These are phyloP conservation scores for Penicillium dipodomyicola DNA, from an alignment of 495 filamentous ascomycete species.

Conservation along the genomic window DNA sequence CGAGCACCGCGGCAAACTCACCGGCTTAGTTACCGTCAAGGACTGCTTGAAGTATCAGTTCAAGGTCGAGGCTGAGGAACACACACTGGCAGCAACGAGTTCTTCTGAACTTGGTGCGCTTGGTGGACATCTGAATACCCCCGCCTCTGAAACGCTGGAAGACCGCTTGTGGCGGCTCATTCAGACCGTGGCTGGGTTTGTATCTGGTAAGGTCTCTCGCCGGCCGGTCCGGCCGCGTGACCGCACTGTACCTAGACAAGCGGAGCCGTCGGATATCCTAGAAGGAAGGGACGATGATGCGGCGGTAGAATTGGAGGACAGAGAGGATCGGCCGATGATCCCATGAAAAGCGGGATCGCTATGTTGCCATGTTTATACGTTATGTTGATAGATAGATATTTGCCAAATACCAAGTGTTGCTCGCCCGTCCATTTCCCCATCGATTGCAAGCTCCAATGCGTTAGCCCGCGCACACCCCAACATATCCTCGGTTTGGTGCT, in stretches of 20 bases:
- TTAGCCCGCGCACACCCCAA: too few species aligned
- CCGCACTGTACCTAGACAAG: constrained; percentile 50
- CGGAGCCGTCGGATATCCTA: constrained; percentile 50
- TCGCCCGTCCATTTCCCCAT: not conserved
- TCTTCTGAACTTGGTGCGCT: constrained; percentile 41
- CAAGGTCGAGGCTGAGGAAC: constrained; percentile 88
- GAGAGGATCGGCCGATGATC: constrained; percentile 26
- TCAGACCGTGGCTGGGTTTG: constrained; percentile 42
- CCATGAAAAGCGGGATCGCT: not conserved
- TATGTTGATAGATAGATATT: constrained; percentile 6
- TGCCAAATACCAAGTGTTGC: not conserved
- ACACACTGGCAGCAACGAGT: constrained; percentile 51
- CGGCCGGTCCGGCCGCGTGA: constrained; percentile 28
- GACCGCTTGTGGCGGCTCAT: constrained; percentile 70
- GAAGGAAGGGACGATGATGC: constrained; percentile 67
- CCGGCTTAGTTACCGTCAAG: constrained; percentile 90
- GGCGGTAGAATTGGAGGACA: constrained; percentile 61
- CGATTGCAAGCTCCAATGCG: not conserved
- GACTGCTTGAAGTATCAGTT: constrained; percentile 98
- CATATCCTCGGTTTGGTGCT: too few species aligned
- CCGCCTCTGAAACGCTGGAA: constrained; percentile 44
- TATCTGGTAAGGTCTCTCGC: constrained; percentile 19
- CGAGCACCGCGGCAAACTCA: constrained; percentile 79
- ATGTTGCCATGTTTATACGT: not conserved
- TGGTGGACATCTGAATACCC: constrained; percentile 32